These are phyloP conservation scores for Pistacia vera DNA, from an alignment of 345 rosid genomes.

Conservation along the genomic window DNA sequence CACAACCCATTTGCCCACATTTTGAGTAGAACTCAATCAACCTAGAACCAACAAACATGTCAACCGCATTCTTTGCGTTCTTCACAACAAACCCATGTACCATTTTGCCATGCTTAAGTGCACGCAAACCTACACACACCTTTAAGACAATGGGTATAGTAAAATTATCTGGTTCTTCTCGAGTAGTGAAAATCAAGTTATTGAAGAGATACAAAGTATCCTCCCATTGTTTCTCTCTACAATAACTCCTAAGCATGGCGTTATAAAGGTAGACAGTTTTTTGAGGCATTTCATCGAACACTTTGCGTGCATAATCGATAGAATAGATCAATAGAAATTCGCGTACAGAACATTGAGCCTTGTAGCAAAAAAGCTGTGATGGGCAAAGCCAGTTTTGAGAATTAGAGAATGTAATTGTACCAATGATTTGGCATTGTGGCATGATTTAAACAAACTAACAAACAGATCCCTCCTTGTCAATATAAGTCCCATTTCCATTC, in stretches of 20 bases:
- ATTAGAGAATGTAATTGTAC: slow-evolving; percentile 27
- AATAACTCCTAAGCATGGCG: slow-evolving; percentile 44
- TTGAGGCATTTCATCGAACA: slow-evolving; percentile 55
- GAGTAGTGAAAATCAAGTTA: slow-evolving; percentile 27
- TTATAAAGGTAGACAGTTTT: slow-evolving; percentile 51
- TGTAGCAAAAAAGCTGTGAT: slow-evolving; percentile 27
- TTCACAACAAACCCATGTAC: slow-evolving; percentile 48
- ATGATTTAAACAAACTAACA: slow-evolving; percentile 15
- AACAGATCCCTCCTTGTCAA: slow-evolving; percentile 27
- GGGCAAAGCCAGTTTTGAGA: slow-evolving; percentile 29
- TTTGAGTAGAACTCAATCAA: slow-evolving; percentile 51
- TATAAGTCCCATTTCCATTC: too few species aligned
- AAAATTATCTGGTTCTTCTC: slow-evolving; percentile 46
- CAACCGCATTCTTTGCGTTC: slow-evolving; percentile 32
- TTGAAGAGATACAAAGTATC: slow-evolving; percentile 34
- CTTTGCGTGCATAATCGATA: slow-evolving; percentile 35
- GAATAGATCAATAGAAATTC: not conserved
- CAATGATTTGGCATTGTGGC: slow-evolving; percentile 25
- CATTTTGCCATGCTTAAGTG: slow-evolving; percentile 38
- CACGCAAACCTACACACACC: slow-evolving; percentile 48
- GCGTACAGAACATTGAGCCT: slow-evolving; percentile 15
- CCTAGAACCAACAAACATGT: slow-evolving; percentile 50
- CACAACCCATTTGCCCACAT: slow-evolving; percentile 41
- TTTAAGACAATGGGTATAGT: slow-evolving; percentile 47
- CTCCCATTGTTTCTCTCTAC: slow-evolving; percentile 34